These are phyloP conservation scores for Sisymbrium irio DNA, from an alignment of 345 rosid species.

Conservation along the genomic window DNA sequence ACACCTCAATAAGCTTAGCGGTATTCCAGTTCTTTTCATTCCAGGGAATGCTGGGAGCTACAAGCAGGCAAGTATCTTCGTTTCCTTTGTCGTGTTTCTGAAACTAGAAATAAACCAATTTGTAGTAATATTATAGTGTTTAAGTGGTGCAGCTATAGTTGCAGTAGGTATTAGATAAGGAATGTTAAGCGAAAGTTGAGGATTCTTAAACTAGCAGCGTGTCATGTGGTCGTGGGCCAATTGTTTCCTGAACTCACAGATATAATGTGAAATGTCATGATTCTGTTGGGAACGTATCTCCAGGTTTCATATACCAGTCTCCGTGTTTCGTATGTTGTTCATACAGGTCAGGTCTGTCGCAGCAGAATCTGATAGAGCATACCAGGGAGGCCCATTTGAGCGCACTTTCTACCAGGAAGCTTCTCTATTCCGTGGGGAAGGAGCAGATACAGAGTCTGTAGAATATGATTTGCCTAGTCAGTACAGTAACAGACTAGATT, in stretches of 20 bases:
- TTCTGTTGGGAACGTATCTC: conserved; percentile 4
- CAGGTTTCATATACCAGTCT: conserved; percentile 8
- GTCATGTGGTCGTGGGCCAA: not conserved
- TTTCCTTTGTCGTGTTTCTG: not conserved
- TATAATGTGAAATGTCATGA: not conserved
- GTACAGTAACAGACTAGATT: conserved; percentile 65
- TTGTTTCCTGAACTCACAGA: conserved; percentile 14
- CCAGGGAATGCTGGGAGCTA: conserved; percentile 98
- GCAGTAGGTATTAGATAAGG: not conserved
- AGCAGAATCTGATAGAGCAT: conserved; percentile 93
- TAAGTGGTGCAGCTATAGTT: not conserved
- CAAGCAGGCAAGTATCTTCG: conserved; percentile 66
- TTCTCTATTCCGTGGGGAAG: conserved; percentile 47
- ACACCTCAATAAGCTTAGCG: conserved; percentile 76
- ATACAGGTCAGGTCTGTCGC: conserved; percentile 88
- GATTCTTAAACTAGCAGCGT: not conserved
- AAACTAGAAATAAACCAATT: not conserved
- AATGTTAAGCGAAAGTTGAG: not conserved
- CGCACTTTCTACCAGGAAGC: conserved; percentile 74
- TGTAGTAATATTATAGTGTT: not conserved
- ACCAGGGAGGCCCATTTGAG: conserved; percentile 81
- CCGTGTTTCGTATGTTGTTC: conserved; percentile 5
- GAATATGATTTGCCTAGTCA: conserved; percentile 58
- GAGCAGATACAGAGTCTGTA: conserved; percentile 35
- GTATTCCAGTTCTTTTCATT: conserved; percentile 92